A percentile compares a stretch with the other conserved stretches of the same genome.
Conservation (phyloP, 2,329 filamentous ascomycete genomes). For the Sporothrix protearum region DNA sequence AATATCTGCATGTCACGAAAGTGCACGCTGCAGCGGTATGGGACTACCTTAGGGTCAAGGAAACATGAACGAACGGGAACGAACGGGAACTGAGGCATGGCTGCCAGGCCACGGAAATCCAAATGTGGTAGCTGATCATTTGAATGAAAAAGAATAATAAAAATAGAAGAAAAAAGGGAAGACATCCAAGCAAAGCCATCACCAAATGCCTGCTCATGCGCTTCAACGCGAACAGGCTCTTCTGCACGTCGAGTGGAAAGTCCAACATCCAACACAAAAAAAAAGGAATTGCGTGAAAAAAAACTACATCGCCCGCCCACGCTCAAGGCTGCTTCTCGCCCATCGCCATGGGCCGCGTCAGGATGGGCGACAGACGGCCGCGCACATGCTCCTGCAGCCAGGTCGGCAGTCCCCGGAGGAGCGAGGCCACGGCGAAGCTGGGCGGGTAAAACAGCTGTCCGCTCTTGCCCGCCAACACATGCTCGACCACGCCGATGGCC, state of each 20-base stretch:
- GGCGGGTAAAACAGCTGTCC: slow-evolving; percentile 55
- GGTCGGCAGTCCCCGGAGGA: slow-evolving; percentile 50
- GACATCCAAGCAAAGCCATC: no score
- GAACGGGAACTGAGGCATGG: no score
- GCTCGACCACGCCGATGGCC: slow-evolving; percentile 58
- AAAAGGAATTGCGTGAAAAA: background rate
- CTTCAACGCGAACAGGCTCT: no score
- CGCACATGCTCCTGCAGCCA: slow-evolving; percentile 25
- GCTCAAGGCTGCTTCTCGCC: background rate
- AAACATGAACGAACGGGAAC: background rate
- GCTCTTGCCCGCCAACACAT: slow-evolving; percentile 56
- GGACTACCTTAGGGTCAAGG: background rate
- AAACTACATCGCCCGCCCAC: background rate
- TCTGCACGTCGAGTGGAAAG: no score
- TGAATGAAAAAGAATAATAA: no score
- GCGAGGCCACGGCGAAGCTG: slow-evolving; percentile 40
- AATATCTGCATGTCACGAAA: slow-evolving; percentile 24
- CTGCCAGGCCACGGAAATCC: no score
- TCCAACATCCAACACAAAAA: no score
- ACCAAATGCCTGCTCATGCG: no score
- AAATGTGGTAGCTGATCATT: no score
- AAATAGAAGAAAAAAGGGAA: no score
- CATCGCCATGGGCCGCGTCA: slow-evolving; percentile 1
- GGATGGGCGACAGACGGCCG: background rate
- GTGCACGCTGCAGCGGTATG: slow-evolving; percentile 20